Conservation (phyloP, 768 basidiomycete genomes). For the Serendipita sp. region DNA sequence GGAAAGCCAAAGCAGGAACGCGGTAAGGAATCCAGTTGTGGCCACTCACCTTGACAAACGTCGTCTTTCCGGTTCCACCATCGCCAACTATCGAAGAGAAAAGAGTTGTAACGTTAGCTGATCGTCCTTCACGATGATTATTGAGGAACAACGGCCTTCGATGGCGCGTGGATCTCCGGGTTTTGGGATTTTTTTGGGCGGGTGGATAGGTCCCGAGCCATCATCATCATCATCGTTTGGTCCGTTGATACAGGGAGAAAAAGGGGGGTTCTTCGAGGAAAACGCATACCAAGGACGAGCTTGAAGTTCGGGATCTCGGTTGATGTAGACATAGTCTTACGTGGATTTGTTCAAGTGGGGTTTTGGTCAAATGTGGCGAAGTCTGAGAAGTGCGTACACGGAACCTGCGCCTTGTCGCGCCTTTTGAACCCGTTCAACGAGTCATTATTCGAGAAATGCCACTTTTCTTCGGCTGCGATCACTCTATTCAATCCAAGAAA, state of each 20-base stretch:
- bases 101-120: neutral
- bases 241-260: neutral
- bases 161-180: too few relatives aligned
- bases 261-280: neutral
- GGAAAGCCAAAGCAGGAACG: neutral
- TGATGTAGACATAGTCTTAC: neutral
- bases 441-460: too few relatives aligned
- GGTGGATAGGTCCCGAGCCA: neutral
- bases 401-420: too few relatives aligned
- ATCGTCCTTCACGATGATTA: neutral
- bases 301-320: conserved; percentile 76
- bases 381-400: too few relatives aligned
- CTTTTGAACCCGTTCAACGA: too few relatives aligned
- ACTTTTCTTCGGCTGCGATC: too few relatives aligned
- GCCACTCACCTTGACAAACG: conserved; percentile 79
- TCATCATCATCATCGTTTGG: conserved; percentile 3
- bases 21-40: neutral
- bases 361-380: too few relatives aligned
- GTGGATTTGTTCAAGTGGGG: neutral
- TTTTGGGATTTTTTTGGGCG: too few relatives aligned
- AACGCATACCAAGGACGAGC: conserved; percentile 79
- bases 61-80: conserved; percentile 95
- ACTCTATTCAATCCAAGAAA: too few relatives aligned
- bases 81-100: conserved; percentile 54
- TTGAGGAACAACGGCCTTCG: too few relatives aligned